Evolutionary conservation across 257 asterid genomes (phyloP).

Genomic region (Nicotiana undulata): DNA sequence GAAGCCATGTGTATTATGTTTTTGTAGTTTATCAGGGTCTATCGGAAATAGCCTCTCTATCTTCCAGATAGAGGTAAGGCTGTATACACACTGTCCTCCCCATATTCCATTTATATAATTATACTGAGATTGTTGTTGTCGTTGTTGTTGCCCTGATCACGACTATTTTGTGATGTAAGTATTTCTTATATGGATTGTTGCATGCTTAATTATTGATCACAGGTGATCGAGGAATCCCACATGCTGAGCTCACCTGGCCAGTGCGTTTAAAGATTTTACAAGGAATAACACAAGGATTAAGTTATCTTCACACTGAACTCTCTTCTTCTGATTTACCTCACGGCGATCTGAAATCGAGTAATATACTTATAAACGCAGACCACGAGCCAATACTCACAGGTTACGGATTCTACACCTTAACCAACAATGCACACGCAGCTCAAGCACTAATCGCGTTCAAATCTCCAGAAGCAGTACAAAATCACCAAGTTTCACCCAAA

Average conservation of each 20-base stretch:
- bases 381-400: constrained; percentile 58
- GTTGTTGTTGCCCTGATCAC: too few species aligned
- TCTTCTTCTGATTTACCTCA: constrained; percentile 51
- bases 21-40: too few species aligned
- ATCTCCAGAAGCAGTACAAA: constrained; percentile 55
- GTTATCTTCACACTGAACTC: constrained; percentile 47
- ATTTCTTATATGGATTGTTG: not conserved
- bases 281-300: constrained; percentile 63
- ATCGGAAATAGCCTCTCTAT: too few species aligned
- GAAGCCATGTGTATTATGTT: too few species aligned
- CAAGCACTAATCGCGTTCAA: constrained; percentile 48
- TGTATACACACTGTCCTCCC: too few species aligned
- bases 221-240: constrained; percentile 51
- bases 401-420: constrained; percentile 43
- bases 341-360: constrained; percentile 78
- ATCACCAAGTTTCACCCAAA: constrained; percentile 45
- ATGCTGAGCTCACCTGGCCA: constrained; percentile 54
- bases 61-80: too few species aligned
- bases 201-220: not conserved
- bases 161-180: not conserved
- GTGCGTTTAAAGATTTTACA: constrained; percentile 46
- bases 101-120: too few species aligned
- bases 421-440: constrained; percentile 32
- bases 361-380: constrained; percentile 41
- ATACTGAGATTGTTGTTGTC: too few species aligned